Evolutionary conservation across 169 alveolate genomes (phyloP).

Genomic region (Besnoitia besnoiti): DNA sequence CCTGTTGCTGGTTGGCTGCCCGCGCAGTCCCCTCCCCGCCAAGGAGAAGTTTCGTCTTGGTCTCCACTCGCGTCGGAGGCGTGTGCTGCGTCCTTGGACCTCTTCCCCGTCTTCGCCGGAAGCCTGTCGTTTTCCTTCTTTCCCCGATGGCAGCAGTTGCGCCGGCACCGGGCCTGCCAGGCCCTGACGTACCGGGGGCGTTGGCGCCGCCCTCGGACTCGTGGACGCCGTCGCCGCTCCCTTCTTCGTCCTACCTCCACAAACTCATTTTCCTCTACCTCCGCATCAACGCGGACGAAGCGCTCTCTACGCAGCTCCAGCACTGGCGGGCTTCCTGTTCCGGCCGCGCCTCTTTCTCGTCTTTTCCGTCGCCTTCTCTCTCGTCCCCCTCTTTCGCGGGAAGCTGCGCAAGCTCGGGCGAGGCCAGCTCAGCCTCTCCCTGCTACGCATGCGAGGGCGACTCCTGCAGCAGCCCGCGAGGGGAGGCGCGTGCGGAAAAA

Average conservation of each 20-base stretch:
- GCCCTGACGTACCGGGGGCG: neutral
- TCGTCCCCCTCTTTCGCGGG: neutral
- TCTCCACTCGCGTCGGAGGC: too few species aligned
- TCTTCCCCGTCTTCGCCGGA: too few species aligned
- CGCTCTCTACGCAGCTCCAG: neutral
- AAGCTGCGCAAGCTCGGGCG: neutral
- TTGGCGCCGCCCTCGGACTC: neutral
- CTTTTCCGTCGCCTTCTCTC: neutral
- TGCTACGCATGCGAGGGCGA: neutral
- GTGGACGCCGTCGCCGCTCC: neutral
- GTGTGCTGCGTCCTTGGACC: too few species aligned
- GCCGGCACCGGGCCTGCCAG: neutral
- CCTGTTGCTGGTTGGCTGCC: too few species aligned
- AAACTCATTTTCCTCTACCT: slow-evolving; percentile 41
- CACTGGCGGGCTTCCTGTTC: neutral
- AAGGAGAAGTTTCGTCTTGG: too few species aligned
- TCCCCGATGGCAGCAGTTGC: neutral
- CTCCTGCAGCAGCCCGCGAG: neutral
- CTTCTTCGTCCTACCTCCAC: slow-evolving; percentile 36
- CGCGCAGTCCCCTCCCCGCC: too few species aligned
- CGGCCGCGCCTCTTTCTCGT: neutral
- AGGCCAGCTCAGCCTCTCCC: neutral
- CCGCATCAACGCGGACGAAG: slow-evolving; percentile 4
- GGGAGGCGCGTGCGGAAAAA: neutral
- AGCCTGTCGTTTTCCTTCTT: too few species aligned